These are phyloP conservation scores for Rhytidiadelphus loreus DNA, from an alignment of 225 moss, liverwort and hornwort genomes.

Conservation along the genomic window DNA sequence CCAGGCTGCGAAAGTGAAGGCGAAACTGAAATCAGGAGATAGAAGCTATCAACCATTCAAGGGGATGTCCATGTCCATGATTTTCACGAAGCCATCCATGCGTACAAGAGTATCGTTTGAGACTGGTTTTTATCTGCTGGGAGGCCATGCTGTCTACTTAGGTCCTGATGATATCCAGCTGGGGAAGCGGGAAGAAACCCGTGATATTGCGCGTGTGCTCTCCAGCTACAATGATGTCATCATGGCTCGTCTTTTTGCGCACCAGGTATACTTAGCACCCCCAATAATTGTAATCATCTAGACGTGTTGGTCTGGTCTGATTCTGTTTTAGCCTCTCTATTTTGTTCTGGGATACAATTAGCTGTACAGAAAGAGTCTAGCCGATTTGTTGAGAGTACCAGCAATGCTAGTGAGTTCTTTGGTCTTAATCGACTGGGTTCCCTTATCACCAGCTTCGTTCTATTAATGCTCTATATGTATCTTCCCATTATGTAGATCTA, in stretches of 20 bases:
- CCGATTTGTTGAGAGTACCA: not conserved
- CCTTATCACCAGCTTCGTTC: not conserved
- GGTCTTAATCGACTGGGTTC: not conserved
- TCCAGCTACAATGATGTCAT: slow-evolving; percentile 86
- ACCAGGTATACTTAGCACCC: slow-evolving; percentile 39
- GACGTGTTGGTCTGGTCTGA: not conserved
- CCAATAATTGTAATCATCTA: not conserved
- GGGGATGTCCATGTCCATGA: slow-evolving; percentile 94
- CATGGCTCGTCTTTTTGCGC: slow-evolving; percentile 95
- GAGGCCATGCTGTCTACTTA: slow-evolving; percentile 86
- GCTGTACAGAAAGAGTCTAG: not conserved
- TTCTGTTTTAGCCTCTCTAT: not conserved
- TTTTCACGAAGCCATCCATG: slow-evolving; percentile 96
- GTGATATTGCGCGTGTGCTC: slow-evolving; percentile 91
- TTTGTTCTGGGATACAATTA: not conserved
- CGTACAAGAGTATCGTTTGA: slow-evolving; percentile 95
- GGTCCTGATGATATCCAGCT: slow-evolving; percentile 95
- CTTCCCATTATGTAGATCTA: not conserved
- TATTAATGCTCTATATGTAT: not conserved
- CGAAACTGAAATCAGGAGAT: slow-evolving; percentile 68
- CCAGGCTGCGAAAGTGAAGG: slow-evolving; percentile 76
- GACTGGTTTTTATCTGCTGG: slow-evolving; percentile 82
- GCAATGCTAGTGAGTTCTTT: not conserved
- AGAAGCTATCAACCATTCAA: slow-evolving; percentile 73
- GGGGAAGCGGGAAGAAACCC: slow-evolving; percentile 92